Conservation (phyloP, 345 rosid species). For the Dovyalis caffra region DNA sequence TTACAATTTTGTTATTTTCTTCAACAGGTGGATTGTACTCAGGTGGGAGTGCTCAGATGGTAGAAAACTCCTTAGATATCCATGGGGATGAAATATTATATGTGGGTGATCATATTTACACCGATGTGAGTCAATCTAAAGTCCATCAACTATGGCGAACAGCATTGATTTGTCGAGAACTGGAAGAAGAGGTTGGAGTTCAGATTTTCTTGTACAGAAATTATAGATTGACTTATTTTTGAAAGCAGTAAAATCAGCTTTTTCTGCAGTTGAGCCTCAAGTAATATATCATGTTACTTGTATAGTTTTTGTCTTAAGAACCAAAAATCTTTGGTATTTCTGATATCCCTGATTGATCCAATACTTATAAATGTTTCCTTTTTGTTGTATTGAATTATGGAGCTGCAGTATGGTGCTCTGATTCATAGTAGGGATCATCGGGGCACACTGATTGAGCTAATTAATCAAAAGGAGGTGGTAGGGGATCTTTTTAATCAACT, state of each 20-base stretch:
- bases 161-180: slow-evolving; percentile 85
- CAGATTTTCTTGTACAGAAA: not conserved
- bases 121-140: slow-evolving; percentile 94
- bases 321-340: not conserved
- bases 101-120: slow-evolving; percentile 95
- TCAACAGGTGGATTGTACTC: slow-evolving; percentile 80
- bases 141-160: slow-evolving; percentile 95
- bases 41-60: slow-evolving; percentile 96
- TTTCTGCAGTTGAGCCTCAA: not conserved
- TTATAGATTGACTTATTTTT: not conserved
- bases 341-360: not conserved
- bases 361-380: slow-evolving; percentile 10
- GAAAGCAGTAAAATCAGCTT: not conserved
- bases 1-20: slow-evolving; percentile 14
- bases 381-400: slow-evolving; percentile 4
- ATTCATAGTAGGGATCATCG: slow-evolving; percentile 64
- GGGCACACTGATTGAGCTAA: slow-evolving; percentile 69
- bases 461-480: slow-evolving; percentile 82
- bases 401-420: slow-evolving; percentile 76
- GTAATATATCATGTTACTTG: not conserved
- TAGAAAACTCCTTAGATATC: slow-evolving; percentile 76
- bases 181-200: slow-evolving; percentile 78
- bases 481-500: slow-evolving; percentile 96
- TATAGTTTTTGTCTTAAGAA: not conserved
- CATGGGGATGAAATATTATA: slow-evolving; percentile 96